These are phyloP conservation scores for Luzula sylvatica DNA, from an alignment of 176 grass and related monocot species.

Conservation along the genomic window DNA sequence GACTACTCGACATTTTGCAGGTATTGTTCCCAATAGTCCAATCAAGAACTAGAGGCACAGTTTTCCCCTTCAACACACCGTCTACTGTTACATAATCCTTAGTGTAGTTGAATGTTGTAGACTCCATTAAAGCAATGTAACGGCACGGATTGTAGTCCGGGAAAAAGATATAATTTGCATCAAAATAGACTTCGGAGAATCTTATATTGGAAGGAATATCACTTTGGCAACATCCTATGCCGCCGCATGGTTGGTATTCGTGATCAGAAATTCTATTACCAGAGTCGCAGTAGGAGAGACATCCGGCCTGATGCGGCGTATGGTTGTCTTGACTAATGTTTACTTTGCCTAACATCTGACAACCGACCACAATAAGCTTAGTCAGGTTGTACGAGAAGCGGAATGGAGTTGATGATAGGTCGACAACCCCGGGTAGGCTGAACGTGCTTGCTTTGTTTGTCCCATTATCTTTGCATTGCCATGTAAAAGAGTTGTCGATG, in stretches of 20 bases:
- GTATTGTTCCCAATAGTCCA: neutral
- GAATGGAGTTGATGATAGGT: neutral
- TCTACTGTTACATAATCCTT: neutral
- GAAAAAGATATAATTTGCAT: neutral
- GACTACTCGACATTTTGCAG: neutral
- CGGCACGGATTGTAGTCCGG: neutral
- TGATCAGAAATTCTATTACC: neutral
- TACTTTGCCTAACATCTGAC: neutral
- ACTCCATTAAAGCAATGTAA: constrained; percentile 1
- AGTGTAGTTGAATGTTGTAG: constrained; percentile 5
- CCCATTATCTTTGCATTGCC: neutral
- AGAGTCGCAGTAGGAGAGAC: constrained; percentile 1
- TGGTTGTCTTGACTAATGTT: neutral
- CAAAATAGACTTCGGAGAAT: neutral
- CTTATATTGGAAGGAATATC: constrained; percentile 1
- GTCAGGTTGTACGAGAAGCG: neutral
- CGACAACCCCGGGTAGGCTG: neutral
- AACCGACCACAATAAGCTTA: constrained; percentile 1
- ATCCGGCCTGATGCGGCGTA: neutral
- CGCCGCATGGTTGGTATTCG: neutral
- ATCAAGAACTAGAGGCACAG: constrained; percentile 3
- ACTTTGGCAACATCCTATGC: constrained; percentile 6
- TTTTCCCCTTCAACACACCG: neutral
- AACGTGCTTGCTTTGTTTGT: no score
- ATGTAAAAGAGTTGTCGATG: neutral